phyloP scores from a whole-genome alignment of 192 early-diverging fungal genomes.

The Backusella sp. region DNA sequence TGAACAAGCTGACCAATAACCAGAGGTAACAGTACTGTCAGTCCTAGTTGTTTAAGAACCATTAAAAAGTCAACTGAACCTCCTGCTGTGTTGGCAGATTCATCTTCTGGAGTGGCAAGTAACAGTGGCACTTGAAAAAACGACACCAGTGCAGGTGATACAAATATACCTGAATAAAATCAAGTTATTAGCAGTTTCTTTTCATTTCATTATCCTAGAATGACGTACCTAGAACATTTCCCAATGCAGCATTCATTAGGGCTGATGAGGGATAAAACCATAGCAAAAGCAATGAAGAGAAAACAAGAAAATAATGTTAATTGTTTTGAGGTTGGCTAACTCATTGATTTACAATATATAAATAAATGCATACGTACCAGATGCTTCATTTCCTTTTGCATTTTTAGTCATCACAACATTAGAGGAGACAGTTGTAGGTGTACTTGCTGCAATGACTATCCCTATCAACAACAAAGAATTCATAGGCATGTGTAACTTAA shows the following conservation, averaged over 20 bases:
- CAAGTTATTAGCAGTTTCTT: background rate
- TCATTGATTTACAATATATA: background rate
- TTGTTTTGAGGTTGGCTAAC: background rate
- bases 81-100: background rate
- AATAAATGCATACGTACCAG: constrained; percentile 11
- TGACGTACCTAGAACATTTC: constrained; percentile 47
- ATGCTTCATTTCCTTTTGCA: constrained; percentile 62
- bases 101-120: constrained; percentile 24
- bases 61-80: constrained; percentile 40
- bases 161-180: constrained; percentile 40
- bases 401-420: constrained; percentile 77
- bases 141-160: constrained; percentile 54
- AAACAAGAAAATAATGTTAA: background rate
- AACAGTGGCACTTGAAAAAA: constrained; percentile 38
- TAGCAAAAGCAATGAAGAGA: background rate
- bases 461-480: constrained; percentile 57
- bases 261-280: constrained; percentile 29
- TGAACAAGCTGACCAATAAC: constrained; percentile 59
- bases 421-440: constrained; percentile 73
- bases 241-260: constrained; percentile 64
- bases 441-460: constrained; percentile 59
- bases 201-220: background rate
- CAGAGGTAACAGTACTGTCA: constrained; percentile 63
- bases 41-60: constrained; percentile 53
- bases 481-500: constrained; percentile 40